phyloP scores from a whole-genome alignment of 768 basidiomycete species.

The Phylloporus arenicola region DNA sequence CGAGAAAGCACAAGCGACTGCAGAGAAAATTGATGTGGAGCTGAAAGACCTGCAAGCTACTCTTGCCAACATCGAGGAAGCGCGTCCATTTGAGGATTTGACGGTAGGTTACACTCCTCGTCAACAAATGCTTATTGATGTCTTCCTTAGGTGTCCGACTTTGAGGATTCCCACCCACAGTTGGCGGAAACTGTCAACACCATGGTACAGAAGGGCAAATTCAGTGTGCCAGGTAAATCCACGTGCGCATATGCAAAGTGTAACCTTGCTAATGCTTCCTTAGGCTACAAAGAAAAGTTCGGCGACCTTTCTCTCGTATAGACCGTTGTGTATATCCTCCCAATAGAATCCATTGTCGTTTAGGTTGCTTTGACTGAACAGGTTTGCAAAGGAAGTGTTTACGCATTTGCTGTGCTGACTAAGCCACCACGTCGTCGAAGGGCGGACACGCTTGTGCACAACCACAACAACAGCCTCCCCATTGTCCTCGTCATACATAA shows the following conservation, averaged over 20 bases:
- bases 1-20: slow-evolving; percentile 83
- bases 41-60: slow-evolving; percentile 88
- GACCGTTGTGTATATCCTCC: slow-evolving; percentile 25
- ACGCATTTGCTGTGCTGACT: slow-evolving; percentile 24
- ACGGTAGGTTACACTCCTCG: slow-evolving; percentile 54
- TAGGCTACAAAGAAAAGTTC: slow-evolving; percentile 94
- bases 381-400: not conserved
- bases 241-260: not conserved
- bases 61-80: slow-evolving; percentile 94
- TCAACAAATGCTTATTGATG: not conserved
- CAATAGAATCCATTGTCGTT: slow-evolving; percentile 15
- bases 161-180: slow-evolving; percentile 88
- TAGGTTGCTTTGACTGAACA: too few species aligned
- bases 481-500: slow-evolving; percentile 24
- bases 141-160: slow-evolving; percentile 69
- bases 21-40: slow-evolving; percentile 85
- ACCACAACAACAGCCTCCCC: slow-evolving; percentile 4
- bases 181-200: slow-evolving; percentile 86
- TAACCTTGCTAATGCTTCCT: slow-evolving; percentile 2
- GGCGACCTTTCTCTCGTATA: slow-evolving; percentile 92
- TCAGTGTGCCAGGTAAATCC: slow-evolving; percentile 84
- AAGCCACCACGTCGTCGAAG: slow-evolving; percentile 10
- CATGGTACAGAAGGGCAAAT: slow-evolving; percentile 97
- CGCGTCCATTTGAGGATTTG: slow-evolving; percentile 95
- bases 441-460: slow-evolving; percentile 3